Evolutionary conservation across 306 rosid species (phyloP), one percentile per base, ranked within the genome.

Genomic region (Cicer cuneatum): DNA sequence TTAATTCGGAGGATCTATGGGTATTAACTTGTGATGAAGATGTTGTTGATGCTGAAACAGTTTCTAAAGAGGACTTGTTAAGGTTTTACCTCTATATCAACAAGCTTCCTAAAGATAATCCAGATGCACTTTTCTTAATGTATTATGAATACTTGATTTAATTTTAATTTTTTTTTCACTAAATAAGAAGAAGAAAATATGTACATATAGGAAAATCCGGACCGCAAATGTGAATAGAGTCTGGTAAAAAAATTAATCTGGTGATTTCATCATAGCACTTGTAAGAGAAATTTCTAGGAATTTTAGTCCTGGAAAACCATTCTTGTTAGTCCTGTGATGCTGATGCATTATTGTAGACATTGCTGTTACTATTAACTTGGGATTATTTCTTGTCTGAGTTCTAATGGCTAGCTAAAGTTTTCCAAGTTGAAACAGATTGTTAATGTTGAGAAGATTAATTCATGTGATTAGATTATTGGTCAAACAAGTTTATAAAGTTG

Each of bases 1-100:
- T 94, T 42, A 90, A 90, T 76, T 94, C 97, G 0, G 92, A 94
- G 73, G 99, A 94, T 84, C 85, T 94, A 35, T 94, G 99, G 99
- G 99, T 94, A 62, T 89, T 94, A 43, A 92, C 99, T 1, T 82
- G 97, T 38, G 78, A 85, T 39, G 95, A 94, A 10, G 99, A 94
- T 24, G 96, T 94, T 64, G 96, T 94, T 10, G 99, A 94, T 73
- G 59, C 90, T 3, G 96, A 92, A 85, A 92, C 95, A 6, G 93
- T 88, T 63, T 87, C 95, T 4, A 83, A 81, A 80, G 97, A 94
- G 74, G 98, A 94, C 63, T 72, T 92, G 74, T 79, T 87, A 76
- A 88, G 89, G 0, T 94, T 94, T 85, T 90, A 90, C 83, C 96
- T 90, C 78, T 94, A 92, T 18, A 80, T 94, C 80, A 92, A 85